These are phyloP conservation scores for Pochonia chlamydosporia DNA, from an alignment of 2,329 filamentous ascomycete species.

Conservation along the genomic window DNA sequence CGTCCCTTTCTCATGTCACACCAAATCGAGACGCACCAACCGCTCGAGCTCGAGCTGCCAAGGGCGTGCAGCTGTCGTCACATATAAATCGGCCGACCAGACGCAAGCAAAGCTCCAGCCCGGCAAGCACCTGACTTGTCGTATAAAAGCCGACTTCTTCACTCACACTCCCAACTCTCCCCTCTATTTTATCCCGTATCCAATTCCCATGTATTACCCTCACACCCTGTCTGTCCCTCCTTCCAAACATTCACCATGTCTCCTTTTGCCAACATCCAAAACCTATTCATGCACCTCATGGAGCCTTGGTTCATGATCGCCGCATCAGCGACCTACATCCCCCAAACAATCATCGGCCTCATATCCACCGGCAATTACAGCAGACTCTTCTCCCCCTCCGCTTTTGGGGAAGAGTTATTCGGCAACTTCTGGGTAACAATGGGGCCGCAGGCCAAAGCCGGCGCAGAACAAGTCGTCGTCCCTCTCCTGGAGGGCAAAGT, in stretches of 20 bases:
- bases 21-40: no score
- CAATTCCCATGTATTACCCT: neutral
- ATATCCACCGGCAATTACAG: constrained; percentile 25
- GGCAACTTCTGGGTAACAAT: constrained; percentile 52
- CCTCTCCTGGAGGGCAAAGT: constrained; percentile 50
- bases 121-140: neutral
- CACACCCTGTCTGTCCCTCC: neutral
- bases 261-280: constrained; percentile 16
- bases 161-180: neutral
- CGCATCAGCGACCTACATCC: constrained; percentile 42
- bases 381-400: constrained; percentile 34
- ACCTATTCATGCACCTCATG: constrained; percentile 29
- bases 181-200: neutral
- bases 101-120: neutral
- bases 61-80: no score
- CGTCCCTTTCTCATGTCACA: no score
- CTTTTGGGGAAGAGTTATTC: constrained; percentile 50
- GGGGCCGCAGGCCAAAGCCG: constrained; percentile 44
- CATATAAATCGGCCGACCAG: no score
- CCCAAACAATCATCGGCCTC: constrained; percentile 41
- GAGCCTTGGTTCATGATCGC: constrained; percentile 49
- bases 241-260: constrained; percentile 17
- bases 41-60: no score
- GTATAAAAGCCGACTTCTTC: neutral
- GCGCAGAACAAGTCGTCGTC: constrained; percentile 36